Evolutionary conservation across 2,329 filamentous ascomycete species (phyloP).

Genomic region (Trichoderma semiorbis): DNA sequence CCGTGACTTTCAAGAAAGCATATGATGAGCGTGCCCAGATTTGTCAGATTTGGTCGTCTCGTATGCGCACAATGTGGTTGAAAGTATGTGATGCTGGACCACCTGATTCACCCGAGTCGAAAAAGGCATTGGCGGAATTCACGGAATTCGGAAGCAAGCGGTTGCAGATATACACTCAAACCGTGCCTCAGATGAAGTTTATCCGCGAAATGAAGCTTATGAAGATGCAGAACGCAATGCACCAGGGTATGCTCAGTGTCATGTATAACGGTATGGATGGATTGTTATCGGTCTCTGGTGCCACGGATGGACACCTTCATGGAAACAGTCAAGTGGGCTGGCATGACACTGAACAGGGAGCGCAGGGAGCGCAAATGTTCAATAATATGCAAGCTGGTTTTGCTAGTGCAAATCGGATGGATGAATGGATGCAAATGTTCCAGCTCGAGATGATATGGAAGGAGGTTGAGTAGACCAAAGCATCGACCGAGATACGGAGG

Average conservation of each 20-base stretch:
- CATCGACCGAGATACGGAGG: background rate
- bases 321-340: conserved; percentile 36
- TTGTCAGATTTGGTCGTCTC: conserved; percentile 37
- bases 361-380: conserved; percentile 32
- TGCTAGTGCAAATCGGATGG: conserved; percentile 26
- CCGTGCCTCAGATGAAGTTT: conserved; percentile 30
- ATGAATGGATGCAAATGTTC: conserved; percentile 28
- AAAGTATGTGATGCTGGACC: conserved; percentile 28
- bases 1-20: conserved; percentile 26
- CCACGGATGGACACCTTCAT: conserved; percentile 31
- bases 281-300: conserved; percentile 27
- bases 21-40: conserved; percentile 28
- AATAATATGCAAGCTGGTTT: conserved; percentile 33
- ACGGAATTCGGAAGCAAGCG: conserved; percentile 27
- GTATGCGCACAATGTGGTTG: conserved; percentile 37
- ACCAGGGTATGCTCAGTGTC: conserved; percentile 32
- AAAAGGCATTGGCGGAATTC: conserved; percentile 28
- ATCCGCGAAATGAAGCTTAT: conserved; percentile 30
- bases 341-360: conserved; percentile 35
- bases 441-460: conserved; percentile 30
- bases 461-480: conserved; percentile 29
- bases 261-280: conserved; percentile 34
- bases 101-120: conserved; percentile 26
- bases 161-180: conserved; percentile 29
- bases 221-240: conserved; percentile 33